phyloP scores from a whole-genome alignment of 768 basidiomycete species.

The Macrolepiota albuminosa region DNA sequence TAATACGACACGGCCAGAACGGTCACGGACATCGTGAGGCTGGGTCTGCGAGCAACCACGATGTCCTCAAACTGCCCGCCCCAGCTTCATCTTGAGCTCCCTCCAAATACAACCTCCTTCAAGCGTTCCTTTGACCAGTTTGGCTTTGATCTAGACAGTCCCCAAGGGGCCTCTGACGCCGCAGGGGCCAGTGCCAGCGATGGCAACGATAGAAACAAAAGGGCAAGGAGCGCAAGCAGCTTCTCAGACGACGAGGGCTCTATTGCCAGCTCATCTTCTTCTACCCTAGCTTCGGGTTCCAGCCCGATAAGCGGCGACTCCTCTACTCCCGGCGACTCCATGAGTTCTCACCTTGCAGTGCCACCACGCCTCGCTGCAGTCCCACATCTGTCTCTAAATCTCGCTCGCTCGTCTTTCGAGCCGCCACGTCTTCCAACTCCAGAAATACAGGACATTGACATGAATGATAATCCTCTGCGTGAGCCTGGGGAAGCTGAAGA shows the following conservation, averaged over 20 bases:
- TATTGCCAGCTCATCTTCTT: slow-evolving; percentile 30
- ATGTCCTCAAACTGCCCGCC: slow-evolving; percentile 44
- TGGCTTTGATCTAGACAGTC: slow-evolving; percentile 51
- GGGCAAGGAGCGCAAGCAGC: slow-evolving; percentile 51
- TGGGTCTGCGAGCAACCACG: slow-evolving; percentile 19
- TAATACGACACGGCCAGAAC: neutral
- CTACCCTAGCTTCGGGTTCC: slow-evolving; percentile 25
- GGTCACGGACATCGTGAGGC: slow-evolving; percentile 14
- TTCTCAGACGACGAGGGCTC: slow-evolving; percentile 33
- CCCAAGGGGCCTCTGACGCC: slow-evolving; percentile 21
- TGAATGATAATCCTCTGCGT: slow-evolving; percentile 36
- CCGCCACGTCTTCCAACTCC: slow-evolving; percentile 41
- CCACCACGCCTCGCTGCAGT: slow-evolving; percentile 14
- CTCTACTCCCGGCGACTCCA: slow-evolving; percentile 2
- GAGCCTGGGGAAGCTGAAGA: slow-evolving; percentile 12
- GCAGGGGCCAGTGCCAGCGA: slow-evolving; percentile 25
- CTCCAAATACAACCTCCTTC: slow-evolving; percentile 48
- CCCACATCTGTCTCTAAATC: slow-evolving; percentile 17
- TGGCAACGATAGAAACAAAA: slow-evolving; percentile 50
- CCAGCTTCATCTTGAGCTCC: slow-evolving; percentile 48
- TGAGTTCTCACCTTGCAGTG: neutral
- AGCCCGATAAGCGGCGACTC: slow-evolving; percentile 14
- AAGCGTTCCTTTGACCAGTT: slow-evolving; percentile 59
- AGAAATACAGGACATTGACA: slow-evolving; percentile 45
- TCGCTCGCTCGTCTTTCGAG: slow-evolving; percentile 15